phyloP scores from a whole-genome alignment of 148 eudicot species.

The Cornus controversa region DNA sequence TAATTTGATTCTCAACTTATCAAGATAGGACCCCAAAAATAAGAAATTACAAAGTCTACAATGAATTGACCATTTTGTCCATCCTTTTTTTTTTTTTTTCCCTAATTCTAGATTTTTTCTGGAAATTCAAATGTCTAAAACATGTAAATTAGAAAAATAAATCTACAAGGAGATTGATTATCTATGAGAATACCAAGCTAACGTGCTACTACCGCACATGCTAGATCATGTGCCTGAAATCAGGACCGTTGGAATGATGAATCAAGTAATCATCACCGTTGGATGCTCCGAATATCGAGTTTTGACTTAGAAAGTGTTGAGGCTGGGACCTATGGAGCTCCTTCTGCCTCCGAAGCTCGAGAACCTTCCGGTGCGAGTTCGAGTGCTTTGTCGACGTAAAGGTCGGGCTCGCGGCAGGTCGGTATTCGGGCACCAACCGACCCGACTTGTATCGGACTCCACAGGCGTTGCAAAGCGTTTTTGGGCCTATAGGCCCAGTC shows the following conservation, averaged over 20 bases:
- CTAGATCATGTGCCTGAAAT: slow-evolving; percentile 68
- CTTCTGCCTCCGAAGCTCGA: slow-evolving; percentile 87
- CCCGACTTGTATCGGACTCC: slow-evolving; percentile 99
- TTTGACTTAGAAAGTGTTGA: slow-evolving; percentile 37
- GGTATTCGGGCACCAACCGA: slow-evolving; percentile 84
- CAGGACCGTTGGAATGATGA: slow-evolving; percentile 60
- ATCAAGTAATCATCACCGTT: slow-evolving; percentile 70
- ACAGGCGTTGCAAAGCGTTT: slow-evolving; percentile 88
- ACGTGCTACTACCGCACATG: slow-evolving; percentile 2
- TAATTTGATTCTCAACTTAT: slow-evolving; percentile 7
- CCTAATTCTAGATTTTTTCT: not conserved
- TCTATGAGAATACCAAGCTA: slow-evolving; percentile 4
- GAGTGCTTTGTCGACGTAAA: slow-evolving; percentile 77
- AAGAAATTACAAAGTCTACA: slow-evolving; percentile 27
- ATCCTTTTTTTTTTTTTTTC: not conserved
- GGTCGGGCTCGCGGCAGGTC: slow-evolving; percentile 96
- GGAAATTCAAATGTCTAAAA: slow-evolving; percentile 13
- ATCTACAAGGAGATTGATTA: not conserved
- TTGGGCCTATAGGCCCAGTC: slow-evolving; percentile 94
- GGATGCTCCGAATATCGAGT: slow-evolving; percentile 46
- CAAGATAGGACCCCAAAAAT: not conserved
- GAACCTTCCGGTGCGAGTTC: slow-evolving; percentile 88
- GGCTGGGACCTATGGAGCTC: slow-evolving; percentile 55
- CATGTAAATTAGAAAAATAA: slow-evolving; percentile 14
- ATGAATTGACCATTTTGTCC: slow-evolving; percentile 27